A percentile compares a stretch with the other conserved stretches of the same genome.
These are phyloP conservation scores for Neofusicoccum ribis DNA, from an alignment of 2,329 filamentous ascomycete genomes.

Conservation along the genomic window DNA sequence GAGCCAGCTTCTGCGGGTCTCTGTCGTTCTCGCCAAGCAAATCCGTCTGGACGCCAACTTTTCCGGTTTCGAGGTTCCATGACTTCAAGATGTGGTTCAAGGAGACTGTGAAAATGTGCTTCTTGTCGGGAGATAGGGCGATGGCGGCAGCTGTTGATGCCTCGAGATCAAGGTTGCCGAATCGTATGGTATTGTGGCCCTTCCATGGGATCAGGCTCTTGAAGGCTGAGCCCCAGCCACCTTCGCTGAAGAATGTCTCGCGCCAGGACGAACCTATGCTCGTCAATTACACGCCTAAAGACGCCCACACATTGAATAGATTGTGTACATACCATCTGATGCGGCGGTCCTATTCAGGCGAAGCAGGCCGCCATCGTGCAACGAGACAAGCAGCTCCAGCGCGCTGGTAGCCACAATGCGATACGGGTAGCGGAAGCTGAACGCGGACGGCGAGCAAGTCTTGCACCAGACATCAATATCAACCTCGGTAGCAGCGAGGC, in stretches of 20 bases:
- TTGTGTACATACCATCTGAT: slow-evolving; percentile 24
- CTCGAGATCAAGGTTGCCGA: slow-evolving; percentile 64
- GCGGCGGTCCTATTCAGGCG: slow-evolving; percentile 51
- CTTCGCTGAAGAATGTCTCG: slow-evolving; percentile 72
- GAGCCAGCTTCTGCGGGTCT: slow-evolving; percentile 67
- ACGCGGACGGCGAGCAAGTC: slow-evolving; percentile 68
- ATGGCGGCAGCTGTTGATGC: slow-evolving; percentile 65
- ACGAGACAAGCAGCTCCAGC: slow-evolving; percentile 74
- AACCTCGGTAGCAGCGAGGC: slow-evolving; percentile 67
- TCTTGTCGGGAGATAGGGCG: slow-evolving; percentile 48
- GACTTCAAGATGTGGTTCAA: slow-evolving; percentile 86
- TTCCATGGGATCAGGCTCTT: slow-evolving; percentile 57
- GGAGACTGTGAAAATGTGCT: slow-evolving; percentile 73
- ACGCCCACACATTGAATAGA: neutral
- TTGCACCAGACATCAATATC: slow-evolving; percentile 77
- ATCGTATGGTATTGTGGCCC: slow-evolving; percentile 62
- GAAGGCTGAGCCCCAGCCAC: slow-evolving; percentile 68
- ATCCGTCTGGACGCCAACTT: slow-evolving; percentile 74
- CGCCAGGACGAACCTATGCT: slow-evolving; percentile 56
- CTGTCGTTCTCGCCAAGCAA: slow-evolving; percentile 62
- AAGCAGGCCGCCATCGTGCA: slow-evolving; percentile 76
- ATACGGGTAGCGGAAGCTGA: slow-evolving; percentile 78
- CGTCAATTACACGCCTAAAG: slow-evolving; percentile 46
- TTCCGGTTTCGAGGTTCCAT: slow-evolving; percentile 84
- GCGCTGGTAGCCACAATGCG: slow-evolving; percentile 73